Conservation (phyloP, 352 stramenopile genomes). For the Globisporangium solare region DNA sequence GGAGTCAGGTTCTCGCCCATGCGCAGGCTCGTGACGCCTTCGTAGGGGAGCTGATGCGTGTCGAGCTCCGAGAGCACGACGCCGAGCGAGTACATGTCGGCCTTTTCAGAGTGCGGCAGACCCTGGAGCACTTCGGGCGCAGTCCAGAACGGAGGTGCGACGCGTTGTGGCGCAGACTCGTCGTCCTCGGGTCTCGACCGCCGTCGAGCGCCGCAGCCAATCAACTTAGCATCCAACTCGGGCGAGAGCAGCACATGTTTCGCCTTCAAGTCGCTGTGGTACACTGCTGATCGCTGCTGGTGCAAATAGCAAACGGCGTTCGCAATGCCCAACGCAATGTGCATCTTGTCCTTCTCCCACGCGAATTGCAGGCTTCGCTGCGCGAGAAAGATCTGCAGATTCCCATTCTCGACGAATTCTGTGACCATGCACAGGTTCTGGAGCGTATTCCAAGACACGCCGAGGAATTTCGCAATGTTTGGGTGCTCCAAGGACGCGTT, state of each 20-base stretch:
- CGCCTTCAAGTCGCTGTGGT: conserved; percentile 53
- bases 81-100: conserved; percentile 75
- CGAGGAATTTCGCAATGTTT: conserved; percentile 37
- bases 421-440: conserved; percentile 41
- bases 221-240: conserved; percentile 33
- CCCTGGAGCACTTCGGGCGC: conserved; percentile 66
- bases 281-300: conserved; percentile 21
- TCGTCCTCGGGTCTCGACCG: conserved; percentile 2
- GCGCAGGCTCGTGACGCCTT: conserved; percentile 11
- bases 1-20: conserved; percentile 15
- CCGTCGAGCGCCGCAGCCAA: conserved; percentile 25
- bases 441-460: conserved; percentile 33
- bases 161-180: conserved; percentile 1
- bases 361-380: conserved; percentile 19
- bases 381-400: conserved; percentile 30
- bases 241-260: conserved; percentile 40
- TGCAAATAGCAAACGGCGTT: conserved; percentile 46
- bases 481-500: conserved; percentile 27
- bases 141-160: conserved; percentile 49
- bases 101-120: conserved; percentile 34
- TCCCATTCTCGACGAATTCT: conserved; percentile 37
- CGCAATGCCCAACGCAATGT: conserved; percentile 38
- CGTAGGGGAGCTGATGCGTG: conserved; percentile 33
- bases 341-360: conserved; percentile 41
- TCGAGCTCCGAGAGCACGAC: conserved; percentile 57